A percentile compares a stretch with the other conserved stretches of the same genome.
Evolutionary conservation across 75 land plant species (phyloP).

Genomic region (Larix kaempferi): DNA sequence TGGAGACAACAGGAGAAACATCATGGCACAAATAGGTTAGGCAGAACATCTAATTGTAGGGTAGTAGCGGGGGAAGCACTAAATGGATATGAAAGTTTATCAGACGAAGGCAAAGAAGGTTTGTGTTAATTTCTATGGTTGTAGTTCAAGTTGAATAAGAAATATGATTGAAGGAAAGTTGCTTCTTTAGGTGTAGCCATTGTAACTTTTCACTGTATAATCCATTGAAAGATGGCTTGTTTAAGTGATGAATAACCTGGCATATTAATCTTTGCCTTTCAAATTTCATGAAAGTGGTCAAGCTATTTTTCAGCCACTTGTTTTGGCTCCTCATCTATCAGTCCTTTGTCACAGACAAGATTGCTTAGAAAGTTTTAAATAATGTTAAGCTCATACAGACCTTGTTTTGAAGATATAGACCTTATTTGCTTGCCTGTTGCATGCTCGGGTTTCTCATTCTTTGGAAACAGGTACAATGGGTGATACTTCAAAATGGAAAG

Average conservation of each 20-base stretch:
- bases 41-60: not conserved
- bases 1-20: not conserved
- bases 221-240: not conserved
- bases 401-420: not conserved
- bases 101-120: conserved; percentile 17
- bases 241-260: not conserved
- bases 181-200: no score
- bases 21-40: not conserved
- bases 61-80: not conserved
- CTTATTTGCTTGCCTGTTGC: not conserved
- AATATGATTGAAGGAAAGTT: not conserved
- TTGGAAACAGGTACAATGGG: conserved; percentile 32
- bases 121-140: not conserved
- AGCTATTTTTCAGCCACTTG: not conserved
- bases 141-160: not conserved
- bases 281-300: not conserved
- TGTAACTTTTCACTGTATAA: no score
- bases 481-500: conserved; percentile 79
- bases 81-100: not conserved
- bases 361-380: not conserved
- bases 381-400: not conserved
- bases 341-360: not conserved
- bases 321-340: not conserved
- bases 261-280: not conserved
- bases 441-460: not conserved